Conservation (phyloP, 2,329 filamentous ascomycete species). For the Clonostachys byssicola region DNA sequence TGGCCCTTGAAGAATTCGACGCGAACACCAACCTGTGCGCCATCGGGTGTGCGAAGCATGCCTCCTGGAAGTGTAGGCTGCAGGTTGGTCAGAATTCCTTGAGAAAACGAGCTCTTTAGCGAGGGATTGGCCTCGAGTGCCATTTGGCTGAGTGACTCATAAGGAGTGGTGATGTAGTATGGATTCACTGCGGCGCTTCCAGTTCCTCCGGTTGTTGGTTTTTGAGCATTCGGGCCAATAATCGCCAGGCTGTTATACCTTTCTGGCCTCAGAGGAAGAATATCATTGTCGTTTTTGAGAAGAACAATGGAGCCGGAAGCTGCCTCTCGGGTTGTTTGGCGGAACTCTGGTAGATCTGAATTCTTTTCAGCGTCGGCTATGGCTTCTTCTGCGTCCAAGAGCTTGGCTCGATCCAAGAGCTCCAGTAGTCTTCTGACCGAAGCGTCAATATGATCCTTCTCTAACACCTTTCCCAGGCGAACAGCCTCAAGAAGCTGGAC, state of each 20-base stretch:
- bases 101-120: conserved; percentile 3
- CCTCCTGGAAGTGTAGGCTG: conserved; percentile 6
- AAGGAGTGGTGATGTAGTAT: conserved; percentile 32
- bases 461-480: conserved; percentile 1
- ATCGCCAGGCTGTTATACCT: neutral
- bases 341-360: neutral
- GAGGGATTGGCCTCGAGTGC: neutral
- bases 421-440: neutral
- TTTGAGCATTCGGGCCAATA: neutral
- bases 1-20: neutral
- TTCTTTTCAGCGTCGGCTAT: neutral
- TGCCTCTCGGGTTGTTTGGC: conserved; percentile 54
- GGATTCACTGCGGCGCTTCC: neutral
- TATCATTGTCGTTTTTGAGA: conserved; percentile 5
- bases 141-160: conserved; percentile 12
- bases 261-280: conserved; percentile 28
- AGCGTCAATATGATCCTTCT: neutral
- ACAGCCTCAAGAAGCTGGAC: conserved; percentile 7
- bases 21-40: neutral
- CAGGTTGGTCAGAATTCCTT: conserved; percentile 7
- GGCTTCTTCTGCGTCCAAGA: conserved; percentile 1
- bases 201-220: neutral
- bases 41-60: conserved; percentile 1
- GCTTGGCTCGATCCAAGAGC: neutral
- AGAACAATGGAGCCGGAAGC: conserved; percentile 60